Base-by-base conservation (phyloP, 2,329 filamentous ascomycete species). In the Ophiostoma ips region DNA sequence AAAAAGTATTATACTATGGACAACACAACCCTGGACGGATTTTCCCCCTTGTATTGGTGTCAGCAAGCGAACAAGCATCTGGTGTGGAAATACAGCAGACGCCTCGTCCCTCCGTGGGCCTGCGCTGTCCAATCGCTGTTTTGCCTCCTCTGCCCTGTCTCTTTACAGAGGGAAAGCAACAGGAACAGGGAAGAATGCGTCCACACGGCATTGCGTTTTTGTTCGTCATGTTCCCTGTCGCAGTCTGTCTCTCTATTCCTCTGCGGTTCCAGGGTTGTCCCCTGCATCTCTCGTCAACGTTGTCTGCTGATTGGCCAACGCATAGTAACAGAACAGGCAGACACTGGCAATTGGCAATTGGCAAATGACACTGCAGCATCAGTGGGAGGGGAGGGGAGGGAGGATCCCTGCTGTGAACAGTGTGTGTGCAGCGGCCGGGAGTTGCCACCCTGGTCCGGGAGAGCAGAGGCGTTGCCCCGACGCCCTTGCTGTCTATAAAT, bases 11-110 rank as follows among this genome's bases (percentile, higher is more conserved):
- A 31, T 6, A 31, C 11, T 6, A 11, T 6, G 11, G 30, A 31
- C 6, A 31, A 31, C 6, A n/a, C n/a, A n/a, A n/a, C n/a, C n/a
- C n/a, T n/a, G n/a, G n/a, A n/a, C n/a, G n/a, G n/a, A n/a, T n/a
- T n/a, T n/a, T n/a, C n/a, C n/a, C 28, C 9, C 21, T 16, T 30
- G 40, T 30, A 35, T 46, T 45, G 49, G 55, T 51, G 50, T 52
- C 53, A 55, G 31, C 50, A 56, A 56, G 55, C 55, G 55, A 56
- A 50, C 46, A 38, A 48, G 49, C 53, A 56, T 51, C 12, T 30
- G 37, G 50, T 51, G 55, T 53, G 50, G 49, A 50, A 35, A 50
- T 55, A 56, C 53, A 52, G 37, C 50, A 52, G 50, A 11, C n/a
- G 19, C 16, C 24, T 40, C 38, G 43, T 45, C 49, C 38, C 40